Base-by-base conservation (phyloP, 2,329 filamentous ascomycete genomes). In the Periglandula ipomoeae region DNA sequence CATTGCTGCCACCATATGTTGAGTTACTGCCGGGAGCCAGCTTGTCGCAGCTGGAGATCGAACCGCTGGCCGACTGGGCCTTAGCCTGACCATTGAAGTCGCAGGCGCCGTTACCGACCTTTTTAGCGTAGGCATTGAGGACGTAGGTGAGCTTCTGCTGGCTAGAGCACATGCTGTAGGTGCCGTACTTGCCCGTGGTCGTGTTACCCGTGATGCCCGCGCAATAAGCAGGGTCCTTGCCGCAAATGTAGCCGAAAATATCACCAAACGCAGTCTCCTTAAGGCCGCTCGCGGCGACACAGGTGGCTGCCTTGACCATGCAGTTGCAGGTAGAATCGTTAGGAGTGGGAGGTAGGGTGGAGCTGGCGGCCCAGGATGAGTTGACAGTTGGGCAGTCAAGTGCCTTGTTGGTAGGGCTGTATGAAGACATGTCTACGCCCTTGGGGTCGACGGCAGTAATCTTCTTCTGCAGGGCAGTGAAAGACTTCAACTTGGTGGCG, bases 271-370 rank as follows among this genome's bases (percentile, higher is more conserved):
- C 69, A 45, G 81, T 72, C 44, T 72, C 65, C 55, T 76, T 70
- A 20, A 89, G 70, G 57, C 68, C 66, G 43, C 74, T 67, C 38
- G 77, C 72, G 51, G 89, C 81, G 22, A 78, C 76, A 70, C 93
- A 98, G 50, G 72, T 71, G 50, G 95, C 67, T 76, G 81, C 81
- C 55, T 79, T 72, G 65, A 79, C 77, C 87, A 96, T 95, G 79
- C 93, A 98, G 50, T 74, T 67, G 77, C 93, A 98, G 39, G 95
- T 82, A 38, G 81, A 62, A 37, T 79, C 63, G 71, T 97, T 87
- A 53, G 90, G 89, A 11, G 79, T 81, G 10, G 91, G 91, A 26
- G 93, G 93, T 32, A 98, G 86, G 50, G 70, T 72, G 37, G 76
- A 73, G 53, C 76, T 74, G 43, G 65, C 67, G 55, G 76, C 71